A percentile compares a stretch with the other conserved stretches of the same genome.
Evolutionary conservation across 1,284 basidiomycete genomes (phyloP).

Genomic region (Austroboletus novae-zelandiae): DNA sequence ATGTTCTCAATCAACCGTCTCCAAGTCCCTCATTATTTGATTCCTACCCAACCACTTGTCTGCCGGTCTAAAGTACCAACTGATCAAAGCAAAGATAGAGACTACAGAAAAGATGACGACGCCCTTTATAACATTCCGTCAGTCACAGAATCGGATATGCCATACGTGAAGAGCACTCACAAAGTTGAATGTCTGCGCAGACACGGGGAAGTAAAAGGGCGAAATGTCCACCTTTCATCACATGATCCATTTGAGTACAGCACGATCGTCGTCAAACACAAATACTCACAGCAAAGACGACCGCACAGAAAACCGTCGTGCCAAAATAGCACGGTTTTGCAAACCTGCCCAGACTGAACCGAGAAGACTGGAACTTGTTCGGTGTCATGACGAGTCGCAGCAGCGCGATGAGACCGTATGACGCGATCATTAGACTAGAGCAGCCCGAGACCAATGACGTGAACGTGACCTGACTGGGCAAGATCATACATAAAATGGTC

Average conservation of each 20-base stretch:
- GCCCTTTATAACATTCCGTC: conserved; percentile 43
- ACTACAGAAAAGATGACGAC: conserved; percentile 75
- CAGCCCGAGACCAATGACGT: conserved; percentile 82
- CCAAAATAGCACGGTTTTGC: conserved; percentile 66
- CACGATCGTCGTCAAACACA: not conserved
- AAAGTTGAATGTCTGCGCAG: conserved; percentile 73
- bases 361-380: conserved; percentile 66
- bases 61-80: conserved; percentile 75
- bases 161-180: conserved; percentile 41
- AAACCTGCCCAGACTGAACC: conserved; percentile 67
- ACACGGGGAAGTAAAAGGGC: conserved; percentile 81
- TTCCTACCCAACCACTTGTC: conserved; percentile 73
- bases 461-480: conserved; percentile 85
- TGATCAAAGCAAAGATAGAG: conserved; percentile 71
- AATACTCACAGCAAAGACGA: conserved; percentile 65
- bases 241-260: not conserved
- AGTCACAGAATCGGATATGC: conserved; percentile 8
- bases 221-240: conserved; percentile 65
- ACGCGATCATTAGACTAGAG: conserved; percentile 79
- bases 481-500: conserved; percentile 72
- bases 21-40: conserved; percentile 50
- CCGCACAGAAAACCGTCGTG: conserved; percentile 65
- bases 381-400: conserved; percentile 74
- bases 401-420: conserved; percentile 75
- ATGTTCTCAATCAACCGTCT: not conserved